Evolutionary conservation across 1,284 basidiomycete species (phyloP), one percentile per base, ranked within the genome.

Genomic region (Trichosporon coremiiforme): DNA sequence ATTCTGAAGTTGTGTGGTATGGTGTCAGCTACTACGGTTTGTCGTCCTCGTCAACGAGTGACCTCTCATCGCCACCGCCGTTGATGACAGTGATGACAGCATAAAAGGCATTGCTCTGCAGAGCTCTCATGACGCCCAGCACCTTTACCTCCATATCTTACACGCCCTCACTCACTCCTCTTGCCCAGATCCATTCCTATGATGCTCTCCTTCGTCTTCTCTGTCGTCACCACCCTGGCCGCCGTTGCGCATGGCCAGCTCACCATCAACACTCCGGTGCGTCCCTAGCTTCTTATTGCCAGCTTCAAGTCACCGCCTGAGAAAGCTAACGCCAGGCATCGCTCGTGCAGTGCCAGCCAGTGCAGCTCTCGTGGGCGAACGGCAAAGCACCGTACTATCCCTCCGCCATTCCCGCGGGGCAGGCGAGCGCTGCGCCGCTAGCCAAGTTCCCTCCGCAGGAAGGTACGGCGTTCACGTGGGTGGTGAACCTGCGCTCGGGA

Each of bases 391-490:
- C 91, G 0, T 93, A 87, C 85, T 93, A 85, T 83, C 72, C 91
- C 71, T 85, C 88, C 33, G 77, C 91, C 72, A 78, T 91, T 66
- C 91, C 91, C 66, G 90, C 90, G 88, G 89, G 88, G 64, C 87
- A 92, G 75, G 75, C 87, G 2, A 66, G 80, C 15, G 89, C 87
- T 1, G 22, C 85, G 67, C 82, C 90, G 38, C 69, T 75, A 35
- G 53, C 66, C 15, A 22, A 29, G 31, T 74, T 68, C 33, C 35
- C 35, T 41, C 68, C 79, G 4, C 86, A 87, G 72, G 75, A 76
- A 6, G 86, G 84, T 1, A 87, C 82, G 13, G 81, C 78, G 47
- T 76, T 85, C 74, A 90, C 90, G 13, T 93, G 91, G 91, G 81
- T 64, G 15, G 89, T 89, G 65, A 85, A 91, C 79, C 76, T 92